Conservation (phyloP, 352 stramenopile genomes). For the Pythium aristosporum region DNA sequence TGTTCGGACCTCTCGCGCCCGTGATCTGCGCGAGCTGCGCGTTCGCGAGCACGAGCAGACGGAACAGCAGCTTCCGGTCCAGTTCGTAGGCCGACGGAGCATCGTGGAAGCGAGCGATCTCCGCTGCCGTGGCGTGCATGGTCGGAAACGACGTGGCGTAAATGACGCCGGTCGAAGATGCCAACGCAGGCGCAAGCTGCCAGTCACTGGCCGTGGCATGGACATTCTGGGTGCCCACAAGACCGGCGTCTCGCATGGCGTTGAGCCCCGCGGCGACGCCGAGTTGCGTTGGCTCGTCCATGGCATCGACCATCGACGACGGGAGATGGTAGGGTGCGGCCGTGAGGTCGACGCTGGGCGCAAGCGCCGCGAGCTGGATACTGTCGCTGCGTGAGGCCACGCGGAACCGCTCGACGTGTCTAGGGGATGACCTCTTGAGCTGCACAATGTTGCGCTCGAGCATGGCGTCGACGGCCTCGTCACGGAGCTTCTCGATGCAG, state of each 20-base stretch:
- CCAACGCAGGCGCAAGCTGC: constrained; percentile 36
- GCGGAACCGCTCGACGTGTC: constrained; percentile 33
- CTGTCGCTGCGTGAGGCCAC: constrained; percentile 52
- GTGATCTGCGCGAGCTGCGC: constrained; percentile 95
- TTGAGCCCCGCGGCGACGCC: constrained; percentile 94
- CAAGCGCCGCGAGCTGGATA: constrained; percentile 91
- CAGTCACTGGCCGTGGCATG: background rate
- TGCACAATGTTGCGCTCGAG: constrained; percentile 94
- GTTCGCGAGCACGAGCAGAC: constrained; percentile 94
- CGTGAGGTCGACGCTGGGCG: constrained; percentile 62
- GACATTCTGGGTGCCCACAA: constrained; percentile 45
- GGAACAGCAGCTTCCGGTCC: constrained; percentile 97
- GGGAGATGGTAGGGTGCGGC: constrained; percentile 84
- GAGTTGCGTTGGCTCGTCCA: constrained; percentile 94
- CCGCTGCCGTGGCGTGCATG: constrained; percentile 91
- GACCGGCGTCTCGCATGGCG: constrained; percentile 88
- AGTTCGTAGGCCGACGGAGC: constrained; percentile 79
- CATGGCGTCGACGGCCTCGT: constrained; percentile 76
- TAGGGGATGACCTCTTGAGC: constrained; percentile 42
- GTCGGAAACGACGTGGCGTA: constrained; percentile 96
- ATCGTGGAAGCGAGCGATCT: constrained; percentile 83
- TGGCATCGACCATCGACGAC: constrained; percentile 88
- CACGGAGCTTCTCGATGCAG: constrained; percentile 84
- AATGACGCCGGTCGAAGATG: constrained; percentile 90
- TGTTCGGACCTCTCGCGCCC: constrained; percentile 93